Conservation (phyloP, 805 yeast genomes). For the Candida saitoana region DNA sequence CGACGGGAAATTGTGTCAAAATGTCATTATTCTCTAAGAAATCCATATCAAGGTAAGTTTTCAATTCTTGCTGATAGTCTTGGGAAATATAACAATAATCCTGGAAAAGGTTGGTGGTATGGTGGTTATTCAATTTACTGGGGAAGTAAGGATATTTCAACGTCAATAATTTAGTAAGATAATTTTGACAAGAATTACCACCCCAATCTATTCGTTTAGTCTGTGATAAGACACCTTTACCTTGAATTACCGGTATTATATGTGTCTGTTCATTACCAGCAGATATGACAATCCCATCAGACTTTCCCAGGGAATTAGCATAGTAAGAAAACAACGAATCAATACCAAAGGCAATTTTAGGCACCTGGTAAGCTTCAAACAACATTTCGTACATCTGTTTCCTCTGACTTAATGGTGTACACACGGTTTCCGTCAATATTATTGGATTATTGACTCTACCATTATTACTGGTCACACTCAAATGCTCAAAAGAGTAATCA, state of each 20-base stretch:
- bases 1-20: slow-evolving; percentile 74
- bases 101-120: slow-evolving; percentile 63
- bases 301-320: slow-evolving; percentile 35
- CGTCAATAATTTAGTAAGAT: slow-evolving; percentile 56
- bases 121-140: slow-evolving; percentile 56
- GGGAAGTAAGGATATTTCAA: slow-evolving; percentile 94
- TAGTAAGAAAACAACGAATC: slow-evolving; percentile 78
- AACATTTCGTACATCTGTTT: slow-evolving; percentile 72
- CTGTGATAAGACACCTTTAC: slow-evolving; percentile 59
- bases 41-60: slow-evolving; percentile 53
- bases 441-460: slow-evolving; percentile 72
- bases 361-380: slow-evolving; percentile 78
- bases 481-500: slow-evolving; percentile 78
- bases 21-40: slow-evolving; percentile 65
- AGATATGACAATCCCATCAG: slow-evolving; percentile 70
- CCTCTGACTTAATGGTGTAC: slow-evolving; percentile 67
- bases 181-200: slow-evolving; percentile 68
- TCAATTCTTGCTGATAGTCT: slow-evolving; percentile 63
- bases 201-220: slow-evolving; percentile 90
- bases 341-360: slow-evolving; percentile 74
- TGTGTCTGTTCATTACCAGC: slow-evolving; percentile 81
- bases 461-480: slow-evolving; percentile 52
- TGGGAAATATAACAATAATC: slow-evolving; percentile 75
- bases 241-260: slow-evolving; percentile 75
- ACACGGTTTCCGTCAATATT: slow-evolving; percentile 74